Evolutionary conservation across 1,139 yeast species (phyloP).

Genomic region (Nakaseomyces bracarensis): DNA sequence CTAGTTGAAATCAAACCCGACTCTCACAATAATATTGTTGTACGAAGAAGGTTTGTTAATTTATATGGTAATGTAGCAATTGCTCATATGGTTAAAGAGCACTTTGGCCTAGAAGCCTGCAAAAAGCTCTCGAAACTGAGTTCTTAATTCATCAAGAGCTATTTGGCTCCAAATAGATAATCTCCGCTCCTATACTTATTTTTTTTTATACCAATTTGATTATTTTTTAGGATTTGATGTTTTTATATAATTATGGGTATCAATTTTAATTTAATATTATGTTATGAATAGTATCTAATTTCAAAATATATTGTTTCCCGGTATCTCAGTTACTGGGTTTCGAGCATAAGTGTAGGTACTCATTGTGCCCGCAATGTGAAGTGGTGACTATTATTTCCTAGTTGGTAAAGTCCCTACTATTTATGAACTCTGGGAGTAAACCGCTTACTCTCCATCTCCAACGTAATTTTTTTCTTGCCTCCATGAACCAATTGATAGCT

Average conservation of each 20-base stretch:
- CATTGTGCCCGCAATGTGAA: too few species aligned
- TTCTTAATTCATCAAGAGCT: background rate
- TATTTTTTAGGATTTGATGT: background rate
- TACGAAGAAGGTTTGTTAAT: constrained; percentile 80
- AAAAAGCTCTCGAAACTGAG: constrained; percentile 8
- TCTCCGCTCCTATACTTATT: background rate
- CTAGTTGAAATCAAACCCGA: constrained; percentile 80
- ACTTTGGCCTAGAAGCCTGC: constrained; percentile 38
- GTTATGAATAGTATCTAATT: background rate
- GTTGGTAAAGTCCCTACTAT: too few species aligned
- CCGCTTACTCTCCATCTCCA: constrained; percentile 44
- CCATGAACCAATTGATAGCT: constrained; percentile 27
- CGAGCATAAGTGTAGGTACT: too few species aligned
- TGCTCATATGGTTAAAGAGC: constrained; percentile 65
- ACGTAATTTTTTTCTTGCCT: constrained; percentile 35
- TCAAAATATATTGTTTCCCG: too few species aligned
- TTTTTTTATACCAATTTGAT: background rate
- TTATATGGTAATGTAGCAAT: constrained; percentile 96
- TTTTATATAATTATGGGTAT: background rate
- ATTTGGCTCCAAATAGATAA: background rate
- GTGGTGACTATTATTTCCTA: too few species aligned
- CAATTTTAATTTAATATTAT: background rate
- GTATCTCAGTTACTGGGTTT: too few species aligned
- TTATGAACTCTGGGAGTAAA: constrained; percentile 26
- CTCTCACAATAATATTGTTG: constrained; percentile 91